Evolutionary conservation across 306 rosid species (phyloP).

Genomic region (Albizia julibrissin): DNA sequence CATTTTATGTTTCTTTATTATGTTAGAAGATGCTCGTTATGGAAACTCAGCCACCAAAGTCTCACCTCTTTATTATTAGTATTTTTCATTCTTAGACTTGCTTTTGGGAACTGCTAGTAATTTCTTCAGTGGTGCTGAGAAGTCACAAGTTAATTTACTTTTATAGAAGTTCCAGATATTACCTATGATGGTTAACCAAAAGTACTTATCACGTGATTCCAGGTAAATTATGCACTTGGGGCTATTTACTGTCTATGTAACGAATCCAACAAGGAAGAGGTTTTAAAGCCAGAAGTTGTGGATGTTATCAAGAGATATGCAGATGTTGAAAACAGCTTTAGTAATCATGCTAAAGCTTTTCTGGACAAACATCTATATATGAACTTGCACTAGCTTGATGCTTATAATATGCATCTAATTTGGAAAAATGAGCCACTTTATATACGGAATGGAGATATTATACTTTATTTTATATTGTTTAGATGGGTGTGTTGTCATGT

Average conservation of each 20-base stretch:
- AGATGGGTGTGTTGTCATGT: not conserved
- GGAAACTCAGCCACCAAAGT: not conserved
- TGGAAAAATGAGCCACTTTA: not conserved
- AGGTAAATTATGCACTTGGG: constrained; percentile 88
- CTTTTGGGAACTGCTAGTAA: not conserved
- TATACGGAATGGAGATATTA: not conserved
- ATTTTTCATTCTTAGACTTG: not conserved
- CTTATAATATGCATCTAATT: not conserved
- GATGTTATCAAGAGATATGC: constrained; percentile 82
- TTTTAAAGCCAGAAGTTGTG: constrained; percentile 84
- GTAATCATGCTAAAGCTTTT: constrained; percentile 84
- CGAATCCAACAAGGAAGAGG: constrained; percentile 58
- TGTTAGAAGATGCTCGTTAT: no score
- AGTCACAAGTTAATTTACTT: constrained; percentile 23
- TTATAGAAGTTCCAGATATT: not conserved
- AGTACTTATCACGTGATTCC: constrained; percentile 13
- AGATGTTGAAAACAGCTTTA: constrained; percentile 71
- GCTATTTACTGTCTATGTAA: constrained; percentile 74
- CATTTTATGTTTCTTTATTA: no score
- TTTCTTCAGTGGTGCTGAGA: constrained; percentile 3
- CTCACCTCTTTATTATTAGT: not conserved
- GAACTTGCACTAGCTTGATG: constrained; percentile 17
- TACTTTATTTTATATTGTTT: not conserved
- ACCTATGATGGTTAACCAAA: constrained; percentile 13
- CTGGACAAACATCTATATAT: constrained; percentile 60